phyloP scores from a whole-genome alignment of 2,329 filamentous ascomycete species.

The Calonectria ilicicola region DNA sequence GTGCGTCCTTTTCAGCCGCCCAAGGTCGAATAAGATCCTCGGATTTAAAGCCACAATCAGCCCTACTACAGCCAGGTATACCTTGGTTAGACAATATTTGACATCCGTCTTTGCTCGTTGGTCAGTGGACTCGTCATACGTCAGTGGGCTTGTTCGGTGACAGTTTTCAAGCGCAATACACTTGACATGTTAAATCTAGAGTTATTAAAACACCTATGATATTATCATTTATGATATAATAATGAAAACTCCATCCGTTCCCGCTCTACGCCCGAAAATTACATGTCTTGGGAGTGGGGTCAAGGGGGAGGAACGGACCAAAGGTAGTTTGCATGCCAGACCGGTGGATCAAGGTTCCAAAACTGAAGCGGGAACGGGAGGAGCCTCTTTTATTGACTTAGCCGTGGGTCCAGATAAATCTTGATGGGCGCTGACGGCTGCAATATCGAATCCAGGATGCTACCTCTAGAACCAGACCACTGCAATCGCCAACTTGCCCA shows the following conservation, averaged over 20 bases:
- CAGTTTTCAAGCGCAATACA: not conserved
- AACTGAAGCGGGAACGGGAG: constrained; percentile 5
- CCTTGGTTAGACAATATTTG: not conserved
- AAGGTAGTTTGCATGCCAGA: not conserved
- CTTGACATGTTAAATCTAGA: not conserved
- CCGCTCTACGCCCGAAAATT: not conserved
- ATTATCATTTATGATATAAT: not conserved
- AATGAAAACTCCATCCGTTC: too few relatives aligned
- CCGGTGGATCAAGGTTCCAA: not conserved
- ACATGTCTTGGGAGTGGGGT: not conserved
- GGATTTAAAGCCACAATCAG: not conserved
- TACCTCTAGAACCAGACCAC: too few relatives aligned
- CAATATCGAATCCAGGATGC: not conserved
- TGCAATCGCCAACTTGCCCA: too few relatives aligned
- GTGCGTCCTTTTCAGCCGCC: not conserved
- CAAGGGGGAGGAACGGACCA: not conserved
- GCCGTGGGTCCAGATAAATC: not conserved
- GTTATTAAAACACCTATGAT: too few relatives aligned
- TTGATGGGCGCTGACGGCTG: too few relatives aligned
- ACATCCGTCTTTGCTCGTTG: not conserved
- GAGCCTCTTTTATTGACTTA: not conserved
- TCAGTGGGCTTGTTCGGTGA: not conserved
- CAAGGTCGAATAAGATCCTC: not conserved
- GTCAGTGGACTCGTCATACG: not conserved
- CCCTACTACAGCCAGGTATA: not conserved